Percentiles rank a stretch among this genome's conserved stretches.
Conservation (phyloP, 179 eudicot genomes). For the Pouteria campechiana region DNA sequence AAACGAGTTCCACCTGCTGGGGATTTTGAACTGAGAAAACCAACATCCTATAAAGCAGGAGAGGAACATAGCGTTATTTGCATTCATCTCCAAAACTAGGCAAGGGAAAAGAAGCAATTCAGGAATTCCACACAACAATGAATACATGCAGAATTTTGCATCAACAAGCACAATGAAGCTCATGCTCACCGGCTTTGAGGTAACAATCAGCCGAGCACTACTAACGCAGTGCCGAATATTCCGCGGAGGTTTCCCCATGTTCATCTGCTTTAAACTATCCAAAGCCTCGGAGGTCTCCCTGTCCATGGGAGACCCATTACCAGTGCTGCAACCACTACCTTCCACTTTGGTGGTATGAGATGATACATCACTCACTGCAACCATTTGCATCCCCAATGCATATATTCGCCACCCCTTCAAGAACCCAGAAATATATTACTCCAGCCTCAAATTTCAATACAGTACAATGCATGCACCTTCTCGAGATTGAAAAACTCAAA, state of each 20-base stretch:
- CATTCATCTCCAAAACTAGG: not conserved
- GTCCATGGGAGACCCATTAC: constrained; percentile 3
- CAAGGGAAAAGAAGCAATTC: too few relatives aligned
- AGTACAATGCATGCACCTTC: too few relatives aligned
- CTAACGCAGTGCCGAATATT: constrained; percentile 34
- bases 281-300: constrained; percentile 12
- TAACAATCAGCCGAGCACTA: constrained; percentile 21
- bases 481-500: too few relatives aligned
- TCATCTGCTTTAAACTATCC: constrained; percentile 14
- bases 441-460: too few relatives aligned
- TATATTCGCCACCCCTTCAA: too few relatives aligned
- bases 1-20: constrained; percentile 18
- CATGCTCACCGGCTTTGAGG: constrained; percentile 15
- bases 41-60: constrained; percentile 20
- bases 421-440: too few relatives aligned
- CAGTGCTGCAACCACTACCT: constrained; percentile 9
- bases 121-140: too few relatives aligned
- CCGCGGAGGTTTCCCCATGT: constrained; percentile 33
- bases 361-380: too few relatives aligned
- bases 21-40: constrained; percentile 15
- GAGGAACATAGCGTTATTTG: not conserved
- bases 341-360: too few relatives aligned
- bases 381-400: too few relatives aligned
- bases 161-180: too few relatives aligned
- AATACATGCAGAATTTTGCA: too few relatives aligned